phyloP scores from a whole-genome alignment of 495 filamentous ascomycete genomes.

The Annulohypoxylon maeteangense region DNA sequence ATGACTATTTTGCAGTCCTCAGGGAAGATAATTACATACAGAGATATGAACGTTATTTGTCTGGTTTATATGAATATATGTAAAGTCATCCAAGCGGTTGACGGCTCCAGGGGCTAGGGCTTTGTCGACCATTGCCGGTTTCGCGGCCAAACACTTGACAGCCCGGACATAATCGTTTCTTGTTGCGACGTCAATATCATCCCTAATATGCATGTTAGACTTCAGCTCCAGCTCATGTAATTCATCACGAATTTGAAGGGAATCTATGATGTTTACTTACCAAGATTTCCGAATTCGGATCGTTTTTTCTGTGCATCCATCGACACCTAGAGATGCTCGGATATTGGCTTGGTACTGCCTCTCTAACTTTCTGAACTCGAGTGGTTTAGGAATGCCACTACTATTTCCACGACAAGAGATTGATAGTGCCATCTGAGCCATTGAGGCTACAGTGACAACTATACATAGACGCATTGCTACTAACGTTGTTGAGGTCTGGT shows the following conservation, averaged over 20 bases:
- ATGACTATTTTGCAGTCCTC: not conserved
- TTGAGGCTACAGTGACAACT: not conserved
- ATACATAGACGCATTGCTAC: conserved; percentile 14
- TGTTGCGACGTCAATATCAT: conserved; percentile 57
- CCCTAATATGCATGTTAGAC: conserved; percentile 51
- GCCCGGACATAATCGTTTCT: conserved; percentile 70
- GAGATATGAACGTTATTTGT: conserved; percentile 69
- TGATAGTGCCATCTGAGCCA: not conserved
- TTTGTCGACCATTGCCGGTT: conserved; percentile 59
- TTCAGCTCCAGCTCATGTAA: not conserved
- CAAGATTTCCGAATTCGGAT: conserved; percentile 60
- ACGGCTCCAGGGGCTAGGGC: conserved; percentile 51
- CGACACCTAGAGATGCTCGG: conserved; percentile 6
- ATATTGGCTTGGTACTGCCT: conserved; percentile 16
- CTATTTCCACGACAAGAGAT: conserved; percentile 7
- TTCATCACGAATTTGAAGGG: not conserved
- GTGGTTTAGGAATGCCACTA: conserved; percentile 21
- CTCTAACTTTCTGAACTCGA: conserved; percentile 19
- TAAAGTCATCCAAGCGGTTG: conserved; percentile 70
- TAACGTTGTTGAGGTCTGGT: not conserved
- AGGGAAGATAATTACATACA: conserved; percentile 11
- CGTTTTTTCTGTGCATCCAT: conserved; percentile 58
- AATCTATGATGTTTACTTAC: conserved; percentile 43
- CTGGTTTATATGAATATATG: conserved; percentile 70
- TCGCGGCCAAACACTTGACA: conserved; percentile 68